Base-by-base conservation (phyloP, 225 moss, liverwort and hornwort species). In the Anthoceros angustus region DNA sequence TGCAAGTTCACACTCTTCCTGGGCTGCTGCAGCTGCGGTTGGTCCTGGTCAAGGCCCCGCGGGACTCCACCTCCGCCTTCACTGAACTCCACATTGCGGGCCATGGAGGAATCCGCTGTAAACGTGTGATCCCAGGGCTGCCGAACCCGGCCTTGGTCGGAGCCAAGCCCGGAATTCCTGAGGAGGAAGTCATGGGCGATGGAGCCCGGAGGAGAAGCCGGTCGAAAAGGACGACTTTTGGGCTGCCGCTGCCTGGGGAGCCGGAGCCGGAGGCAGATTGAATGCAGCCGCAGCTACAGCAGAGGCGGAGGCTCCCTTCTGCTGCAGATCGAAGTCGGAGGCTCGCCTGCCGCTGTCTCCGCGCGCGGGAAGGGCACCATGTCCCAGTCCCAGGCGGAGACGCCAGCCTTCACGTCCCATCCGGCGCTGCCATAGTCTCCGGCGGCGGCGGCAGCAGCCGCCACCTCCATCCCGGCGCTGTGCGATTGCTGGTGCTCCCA, bases 51-150 rank as follows among this genome's bases (percentile, higher is more conserved):
- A 8, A 55, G 55, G 55, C 55, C 55, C 4, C 18, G 14, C 55
- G 55, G 55, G 55, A 18, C 16, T 55, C 55, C 55, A 20, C 55
- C 55, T 55, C 55, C 55, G 55, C 55, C 55, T 55, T 55, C 55
- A 55, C 55, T 12, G 4, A 55, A 55, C n/a, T 55, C 55, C 55
- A 55, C 55, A 55, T 55, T 55, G 55, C 55, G 55, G n/a, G 55
- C 0, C 32, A 32, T 32, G 16, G 55, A 0, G 55, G 55, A 55
- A 20, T 55, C 55, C 7, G 55, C n/a, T 18, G 55, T 5, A 20
- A 55, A 55, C n/a, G 55, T 20, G 18, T 55, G 55, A 7, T 55
- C 55, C n/a, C 7, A 23, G 55, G 55, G n/a, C 16, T 20, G 16
- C 16, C 14, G 18, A 55, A 55, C 5, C 55, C 55, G 55, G 5